Evolutionary conservation across 2,329 filamentous ascomycete genomes (phyloP).

Genomic region (Magnaporthiopsis poae): DNA sequence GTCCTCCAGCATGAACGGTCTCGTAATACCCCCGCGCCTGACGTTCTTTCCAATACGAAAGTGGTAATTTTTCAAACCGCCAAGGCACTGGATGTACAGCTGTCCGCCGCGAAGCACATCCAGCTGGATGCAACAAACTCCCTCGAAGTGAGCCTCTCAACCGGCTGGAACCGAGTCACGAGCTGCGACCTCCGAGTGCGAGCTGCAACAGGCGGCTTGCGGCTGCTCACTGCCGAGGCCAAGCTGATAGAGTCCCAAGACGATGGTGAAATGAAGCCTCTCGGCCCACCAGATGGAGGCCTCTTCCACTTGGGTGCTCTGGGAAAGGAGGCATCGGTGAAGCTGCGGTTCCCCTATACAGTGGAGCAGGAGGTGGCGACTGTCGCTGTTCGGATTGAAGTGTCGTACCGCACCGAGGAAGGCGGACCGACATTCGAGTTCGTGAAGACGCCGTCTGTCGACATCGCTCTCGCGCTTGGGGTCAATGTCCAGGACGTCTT

Average conservation of each 20-base stretch:
- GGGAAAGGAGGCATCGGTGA: constrained; percentile 34
- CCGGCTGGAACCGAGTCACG: constrained; percentile 63
- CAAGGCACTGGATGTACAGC: constrained; percentile 57
- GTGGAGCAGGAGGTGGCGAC: constrained; percentile 66
- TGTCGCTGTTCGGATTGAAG: constrained; percentile 66
- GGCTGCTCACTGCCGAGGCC: constrained; percentile 52
- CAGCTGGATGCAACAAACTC: constrained; percentile 71
- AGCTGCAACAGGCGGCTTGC: constrained; percentile 55
- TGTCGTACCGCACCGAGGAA: constrained; percentile 58
- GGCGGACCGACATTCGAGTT: constrained; percentile 50
- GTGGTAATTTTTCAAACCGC: constrained; percentile 65
- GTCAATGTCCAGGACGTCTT: constrained; percentile 97
- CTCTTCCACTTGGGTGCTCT: constrained; percentile 42
- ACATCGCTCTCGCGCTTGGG: constrained; percentile 70
- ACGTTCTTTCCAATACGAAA: constrained; percentile 48
- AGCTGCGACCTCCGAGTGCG: constrained; percentile 52
- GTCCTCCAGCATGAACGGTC: constrained; percentile 56
- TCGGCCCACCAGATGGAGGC: constrained; percentile 43
- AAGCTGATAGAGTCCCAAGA: constrained; percentile 30
- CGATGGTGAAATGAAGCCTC: background rate
- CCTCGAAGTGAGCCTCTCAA: constrained; percentile 62
- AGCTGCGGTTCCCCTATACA: constrained; percentile 68
- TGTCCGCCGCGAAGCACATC: constrained; percentile 59
- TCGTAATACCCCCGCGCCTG: constrained; percentile 25
- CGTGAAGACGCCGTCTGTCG: constrained; percentile 51